Conservation (phyloP, 148 eudicot species). For the Mesembryanthemum crystallinum region DNA sequence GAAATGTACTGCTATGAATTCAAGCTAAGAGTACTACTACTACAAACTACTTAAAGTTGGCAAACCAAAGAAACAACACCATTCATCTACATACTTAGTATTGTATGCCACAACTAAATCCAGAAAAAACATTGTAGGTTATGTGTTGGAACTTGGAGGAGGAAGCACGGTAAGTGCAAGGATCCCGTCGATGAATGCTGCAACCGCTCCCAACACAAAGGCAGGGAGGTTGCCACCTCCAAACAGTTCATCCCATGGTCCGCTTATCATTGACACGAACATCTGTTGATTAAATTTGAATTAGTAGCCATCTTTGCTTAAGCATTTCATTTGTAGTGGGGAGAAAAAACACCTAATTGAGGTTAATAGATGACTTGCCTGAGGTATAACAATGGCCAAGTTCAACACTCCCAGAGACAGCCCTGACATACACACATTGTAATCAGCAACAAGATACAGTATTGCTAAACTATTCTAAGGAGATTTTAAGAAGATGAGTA, state of each 20-base stretch:
- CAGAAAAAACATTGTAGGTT: no score
- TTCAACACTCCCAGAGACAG: constrained; percentile 76
- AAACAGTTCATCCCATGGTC: constrained; percentile 63
- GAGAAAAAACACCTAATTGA: neutral
- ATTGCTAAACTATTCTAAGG: neutral
- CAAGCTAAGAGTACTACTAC: no score
- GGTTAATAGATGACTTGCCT: constrained; percentile 31
- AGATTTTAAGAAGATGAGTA: no score
- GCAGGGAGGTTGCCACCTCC: constrained; percentile 85
- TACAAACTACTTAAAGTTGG: no score
- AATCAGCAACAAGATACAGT: neutral
- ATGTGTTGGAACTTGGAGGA: constrained; percentile 41
- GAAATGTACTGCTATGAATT: no score
- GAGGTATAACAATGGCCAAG: constrained; percentile 81
- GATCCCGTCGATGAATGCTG: constrained; percentile 55
- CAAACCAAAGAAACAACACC: no score
- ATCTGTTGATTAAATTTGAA: constrained; percentile 39
- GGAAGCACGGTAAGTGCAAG: constrained; percentile 60
- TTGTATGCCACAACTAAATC: no score
- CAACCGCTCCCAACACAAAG: constrained; percentile 56
- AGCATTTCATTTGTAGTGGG: no score
- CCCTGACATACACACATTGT: constrained; percentile 33
- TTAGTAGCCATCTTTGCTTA: neutral
- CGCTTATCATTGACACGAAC: constrained; percentile 58
- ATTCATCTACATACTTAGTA: no score